Evolutionary conservation across 352 stramenopile species (phyloP).

Genomic region (Pythium grandisporangium): DNA sequence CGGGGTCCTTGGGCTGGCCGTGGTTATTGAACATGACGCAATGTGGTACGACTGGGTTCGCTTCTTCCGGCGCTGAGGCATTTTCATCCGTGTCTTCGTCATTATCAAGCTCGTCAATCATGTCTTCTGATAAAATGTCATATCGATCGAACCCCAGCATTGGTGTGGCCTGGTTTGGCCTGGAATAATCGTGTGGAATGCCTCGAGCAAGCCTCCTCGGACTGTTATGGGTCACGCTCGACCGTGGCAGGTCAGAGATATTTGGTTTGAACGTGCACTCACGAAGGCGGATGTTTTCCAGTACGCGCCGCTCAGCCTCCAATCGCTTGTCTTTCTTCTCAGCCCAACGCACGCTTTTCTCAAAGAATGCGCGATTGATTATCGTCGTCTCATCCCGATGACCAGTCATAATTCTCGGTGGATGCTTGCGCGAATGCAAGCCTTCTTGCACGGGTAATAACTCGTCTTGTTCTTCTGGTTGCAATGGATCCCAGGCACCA

Average conservation of each 20-base stretch:
- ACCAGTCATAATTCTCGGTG: neutral
- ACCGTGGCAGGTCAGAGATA: neutral
- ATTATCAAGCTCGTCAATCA: conserved; percentile 1
- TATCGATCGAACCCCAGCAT: conserved; percentile 10
- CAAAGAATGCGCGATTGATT: conserved; percentile 44
- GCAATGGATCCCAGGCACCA: conserved; percentile 21
- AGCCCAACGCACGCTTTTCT: conserved; percentile 33
- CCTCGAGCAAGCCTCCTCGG: neutral
- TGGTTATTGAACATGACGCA: neutral
- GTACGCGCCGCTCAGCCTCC: conserved; percentile 21
- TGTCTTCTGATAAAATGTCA: conserved; percentile 7
- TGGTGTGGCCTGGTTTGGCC: conserved; percentile 7
- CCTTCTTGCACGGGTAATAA: no score
- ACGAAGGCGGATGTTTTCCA: conserved; percentile 22
- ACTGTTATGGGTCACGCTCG: neutral
- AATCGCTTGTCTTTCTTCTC: conserved; percentile 23
- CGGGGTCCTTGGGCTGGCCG: neutral
- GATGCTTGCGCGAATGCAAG: no score
- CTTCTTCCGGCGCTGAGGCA: neutral
- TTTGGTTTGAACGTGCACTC: conserved; percentile 56
- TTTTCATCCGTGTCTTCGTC: neutral
- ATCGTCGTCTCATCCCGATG: neutral
- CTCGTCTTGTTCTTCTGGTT: neutral
- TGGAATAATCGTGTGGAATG: neutral
- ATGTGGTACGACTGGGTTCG: neutral